A percentile compares a stretch with the other conserved stretches of the same genome.
Conservation (phyloP, 176 grass and related monocot species). For the Elymus sibiricus region DNA sequence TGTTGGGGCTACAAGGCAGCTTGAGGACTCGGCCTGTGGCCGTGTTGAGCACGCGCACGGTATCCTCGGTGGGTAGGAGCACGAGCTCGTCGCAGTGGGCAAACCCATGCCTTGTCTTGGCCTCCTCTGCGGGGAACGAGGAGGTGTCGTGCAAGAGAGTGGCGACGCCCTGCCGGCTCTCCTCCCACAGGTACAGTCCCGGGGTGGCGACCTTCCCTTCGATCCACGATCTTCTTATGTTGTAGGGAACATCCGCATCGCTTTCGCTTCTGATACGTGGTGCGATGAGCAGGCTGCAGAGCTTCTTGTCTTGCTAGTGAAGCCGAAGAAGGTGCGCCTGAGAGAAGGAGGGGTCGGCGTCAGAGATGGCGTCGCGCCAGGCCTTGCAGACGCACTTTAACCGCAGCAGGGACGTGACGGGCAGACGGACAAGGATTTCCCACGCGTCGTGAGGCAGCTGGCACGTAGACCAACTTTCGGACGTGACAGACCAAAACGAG, state of each 20-base stretch:
- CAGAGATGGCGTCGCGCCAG: neutral
- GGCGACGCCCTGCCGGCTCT: neutral
- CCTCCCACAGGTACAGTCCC: neutral
- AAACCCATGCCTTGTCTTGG: neutral
- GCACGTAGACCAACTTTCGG: too few species aligned
- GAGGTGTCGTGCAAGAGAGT: neutral
- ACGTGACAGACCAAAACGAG: too few species aligned
- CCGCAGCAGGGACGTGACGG: neutral
- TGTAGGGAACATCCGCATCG: too few species aligned
- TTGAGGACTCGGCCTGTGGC: neutral
- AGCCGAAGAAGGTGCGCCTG: neutral
- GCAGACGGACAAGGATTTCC: neutral
- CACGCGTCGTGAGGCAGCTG: too few species aligned
- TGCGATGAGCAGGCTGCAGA: too few species aligned
- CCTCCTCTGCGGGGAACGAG: neutral
- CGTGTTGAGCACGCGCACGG: neutral
- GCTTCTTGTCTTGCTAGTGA: too few species aligned
- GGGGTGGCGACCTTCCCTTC: neutral
- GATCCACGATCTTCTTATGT: too few species aligned
- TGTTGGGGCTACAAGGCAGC: neutral
- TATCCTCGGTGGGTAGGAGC: neutral
- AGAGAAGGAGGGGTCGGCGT: neutral
- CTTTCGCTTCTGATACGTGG: too few species aligned
- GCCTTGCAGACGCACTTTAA: neutral
- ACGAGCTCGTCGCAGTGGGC: neutral